Evolutionary conservation across 495 filamentous ascomycete genomes (phyloP), one percentile per base, ranked within the genome.

Genomic region (Neurospora sublineolata): DNA sequence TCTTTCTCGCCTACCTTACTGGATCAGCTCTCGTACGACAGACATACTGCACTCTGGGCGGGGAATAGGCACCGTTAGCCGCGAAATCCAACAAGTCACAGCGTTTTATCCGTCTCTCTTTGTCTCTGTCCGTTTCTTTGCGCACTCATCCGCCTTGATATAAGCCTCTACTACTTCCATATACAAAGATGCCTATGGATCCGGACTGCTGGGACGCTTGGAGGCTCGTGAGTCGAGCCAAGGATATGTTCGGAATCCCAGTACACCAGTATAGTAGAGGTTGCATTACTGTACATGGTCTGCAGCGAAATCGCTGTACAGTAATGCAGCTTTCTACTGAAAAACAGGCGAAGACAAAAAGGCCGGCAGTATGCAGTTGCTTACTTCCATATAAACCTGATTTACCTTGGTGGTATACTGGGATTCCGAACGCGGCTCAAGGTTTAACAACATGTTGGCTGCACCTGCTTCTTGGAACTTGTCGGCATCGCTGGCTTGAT

Each of bases 151-250:
- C 18, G 42, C 0, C 42, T 44, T 10, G 42, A 20, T 44, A 44
- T 44, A 44, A 44, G n/a, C 42, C n/a, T 44, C 42, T 10, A 44
- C 46, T 23, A 58, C 11, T 6, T 58, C 27, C 27, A 60, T 60
- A 60, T 33, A n/a, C n/a, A 27, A 30, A 0, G 0, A 0, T 0
- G 52, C 23, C 0, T 60, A 0, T 6, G 46, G 52, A 8, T 60
- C 52, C 52, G 0, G 0, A 30, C 27, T 60, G 27, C 52, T 33
- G 52, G 52, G 12, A 60, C 52, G 12, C 23, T 30, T 3, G 5
- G 2, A 1, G 2, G 1, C 14, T 33, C 6, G 18, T 33, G 12
- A 33, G 52, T 60, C 23, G 52, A 60, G 52, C 52, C 52, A 60
- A 33, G 23, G n/a, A n/a, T n/a, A n/a, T n/a, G n/a, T n/a, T n/a